Conservation (phyloP, 495 filamentous ascomycete species). For the Chlorociboria aeruginascens region DNA sequence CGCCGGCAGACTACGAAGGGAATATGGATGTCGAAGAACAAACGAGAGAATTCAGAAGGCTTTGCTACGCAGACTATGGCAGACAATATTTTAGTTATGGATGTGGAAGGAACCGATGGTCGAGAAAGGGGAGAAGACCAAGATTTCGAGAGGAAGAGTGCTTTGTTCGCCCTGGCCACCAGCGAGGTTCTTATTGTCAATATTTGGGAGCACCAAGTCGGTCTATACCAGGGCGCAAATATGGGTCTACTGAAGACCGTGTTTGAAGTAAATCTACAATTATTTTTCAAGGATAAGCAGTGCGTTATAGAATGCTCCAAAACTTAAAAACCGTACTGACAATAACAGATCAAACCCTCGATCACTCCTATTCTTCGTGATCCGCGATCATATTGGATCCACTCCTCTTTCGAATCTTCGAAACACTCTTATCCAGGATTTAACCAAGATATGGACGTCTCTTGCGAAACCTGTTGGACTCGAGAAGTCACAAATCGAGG, state of each 20-base stretch:
- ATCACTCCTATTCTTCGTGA: slow-evolving; percentile 95
- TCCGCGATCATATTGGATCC: slow-evolving; percentile 86
- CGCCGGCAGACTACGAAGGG: slow-evolving; percentile 95
- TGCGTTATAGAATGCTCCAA: slow-evolving; percentile 29
- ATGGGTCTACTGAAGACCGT: slow-evolving; percentile 98
- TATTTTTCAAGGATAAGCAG: slow-evolving; percentile 91
- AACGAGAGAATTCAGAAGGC: slow-evolving; percentile 35
- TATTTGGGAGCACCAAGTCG: slow-evolving; percentile 98
- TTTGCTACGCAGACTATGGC: slow-evolving; percentile 52
- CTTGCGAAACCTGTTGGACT: slow-evolving; percentile 83
- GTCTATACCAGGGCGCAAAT: slow-evolving; percentile 94
- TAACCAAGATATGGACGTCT: slow-evolving; percentile 81
- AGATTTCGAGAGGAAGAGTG: slow-evolving; percentile 97
- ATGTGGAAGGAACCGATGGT: slow-evolving; percentile 96
- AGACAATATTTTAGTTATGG: slow-evolving; percentile 97
- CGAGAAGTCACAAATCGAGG: slow-evolving; percentile 79
- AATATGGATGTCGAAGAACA: slow-evolving; percentile 98
- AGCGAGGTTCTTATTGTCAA: slow-evolving; percentile 98
- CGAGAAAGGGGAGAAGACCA: slow-evolving; percentile 95
- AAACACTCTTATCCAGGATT: slow-evolving; percentile 79
- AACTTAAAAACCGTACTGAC: slow-evolving; percentile 11
- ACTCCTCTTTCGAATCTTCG: slow-evolving; percentile 83
- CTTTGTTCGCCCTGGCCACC: slow-evolving; percentile 90
- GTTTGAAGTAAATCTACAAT: slow-evolving; percentile 93
- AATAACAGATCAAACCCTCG: slow-evolving; percentile 64